Evolutionary conservation across 1,139 yeast species (phyloP), one percentile per base, ranked within the genome.

Genomic region (Nakaseomyces kungkrabaensis): DNA sequence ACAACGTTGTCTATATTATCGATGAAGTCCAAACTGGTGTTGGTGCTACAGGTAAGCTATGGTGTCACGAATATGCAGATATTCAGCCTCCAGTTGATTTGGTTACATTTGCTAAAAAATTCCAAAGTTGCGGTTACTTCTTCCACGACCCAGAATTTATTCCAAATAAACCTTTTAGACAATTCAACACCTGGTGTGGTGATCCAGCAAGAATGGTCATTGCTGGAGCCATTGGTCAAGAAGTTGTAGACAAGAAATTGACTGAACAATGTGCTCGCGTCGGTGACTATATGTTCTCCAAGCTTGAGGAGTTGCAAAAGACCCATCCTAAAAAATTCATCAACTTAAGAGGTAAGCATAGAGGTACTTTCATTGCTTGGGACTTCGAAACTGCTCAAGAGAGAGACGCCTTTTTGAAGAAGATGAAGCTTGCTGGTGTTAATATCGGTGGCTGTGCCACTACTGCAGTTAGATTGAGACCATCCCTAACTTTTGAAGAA

Each of bases 101-200:
- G 70, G 87, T 83, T 49, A 80, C 89, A 0, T 83, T 83, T 66
- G 81, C 87, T 54, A 83, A 83, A 68, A 82, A 83, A 66, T 82
- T 82, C 75, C 90, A 83, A 68, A 79, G 85, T 52, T 89, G 89
- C 8, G 90, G 90, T 45, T 83, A 81, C 70, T 83, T 77, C 72
- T 83, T 80, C 75, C 77, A 75, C 56, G 80, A 82, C 66, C 79
- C 78, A 34, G 72, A 74, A 49, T 76, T 81, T 58, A 75, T 78
- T 60, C 86, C 86, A 54, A 76, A 75, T 57, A 73, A 72, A 57
- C 78, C 89, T 9, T 82, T 78, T 70, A 77, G 89, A 70, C 89
- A 82, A 66, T 83, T 83, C 72, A 83, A 83, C 75, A 83, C 90
- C 54, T 83, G 90, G 90, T 82, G 88, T 69, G 90, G 89, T 61